These are phyloP conservation scores for Puccinia brachypodii DNA, from an alignment of 1,284 basidiomycete species.

Conservation along the genomic window DNA sequence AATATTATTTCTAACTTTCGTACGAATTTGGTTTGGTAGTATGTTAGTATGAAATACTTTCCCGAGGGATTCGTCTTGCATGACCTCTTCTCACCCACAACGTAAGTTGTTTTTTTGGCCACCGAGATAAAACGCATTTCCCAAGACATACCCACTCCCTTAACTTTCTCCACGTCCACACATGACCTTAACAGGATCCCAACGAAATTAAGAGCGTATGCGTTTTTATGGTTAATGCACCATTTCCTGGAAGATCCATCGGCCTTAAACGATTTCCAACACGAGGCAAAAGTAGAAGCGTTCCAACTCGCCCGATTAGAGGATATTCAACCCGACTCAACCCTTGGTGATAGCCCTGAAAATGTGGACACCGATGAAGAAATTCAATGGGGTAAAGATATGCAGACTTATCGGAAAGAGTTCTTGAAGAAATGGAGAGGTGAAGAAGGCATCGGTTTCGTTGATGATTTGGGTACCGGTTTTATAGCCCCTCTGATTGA, in stretches of 20 bases:
- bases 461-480: constrained; percentile 25
- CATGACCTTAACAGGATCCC: constrained; percentile 62
- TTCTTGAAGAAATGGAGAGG: constrained; percentile 49
- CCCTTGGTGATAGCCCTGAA: constrained; percentile 11
- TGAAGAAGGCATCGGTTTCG: constrained; percentile 48
- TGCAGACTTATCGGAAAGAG: constrained; percentile 43
- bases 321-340: constrained; percentile 13
- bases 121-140: neutral
- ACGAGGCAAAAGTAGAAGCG: constrained; percentile 29
- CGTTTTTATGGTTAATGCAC: constrained; percentile 76
- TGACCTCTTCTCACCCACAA: constrained; percentile 70
- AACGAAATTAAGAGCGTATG: constrained; percentile 69
- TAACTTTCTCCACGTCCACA: neutral
- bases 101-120: constrained; percentile 48
- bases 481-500: constrained; percentile 30
- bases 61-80: constrained; percentile 72
- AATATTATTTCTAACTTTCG: neutral
- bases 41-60: constrained; percentile 70
- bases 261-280: constrained; percentile 24
- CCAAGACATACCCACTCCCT: neutral
- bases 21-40: constrained; percentile 59
- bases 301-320: constrained; percentile 34
- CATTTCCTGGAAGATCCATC: constrained; percentile 69
- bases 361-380: constrained; percentile 48
- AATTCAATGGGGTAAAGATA: constrained; percentile 47